These are phyloP conservation scores for Fusarium solani-melongenae DNA, from an alignment of 2,329 filamentous ascomycete genomes.

Conservation along the genomic window DNA sequence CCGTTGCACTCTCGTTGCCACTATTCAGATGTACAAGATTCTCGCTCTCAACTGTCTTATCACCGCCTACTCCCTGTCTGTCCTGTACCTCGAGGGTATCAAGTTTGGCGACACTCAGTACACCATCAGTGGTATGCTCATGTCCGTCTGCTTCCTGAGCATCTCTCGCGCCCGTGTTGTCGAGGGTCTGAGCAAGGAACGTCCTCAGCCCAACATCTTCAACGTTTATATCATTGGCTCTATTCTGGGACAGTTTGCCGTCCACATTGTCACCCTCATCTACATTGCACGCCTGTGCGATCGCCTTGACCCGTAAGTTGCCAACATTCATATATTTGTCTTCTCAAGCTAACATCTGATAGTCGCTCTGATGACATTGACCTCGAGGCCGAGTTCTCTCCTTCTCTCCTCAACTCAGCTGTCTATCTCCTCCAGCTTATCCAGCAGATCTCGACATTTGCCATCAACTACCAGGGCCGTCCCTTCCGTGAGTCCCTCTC, in stretches of 20 bases:
- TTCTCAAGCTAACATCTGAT: conserved; percentile 39
- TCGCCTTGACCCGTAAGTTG: conserved; percentile 82
- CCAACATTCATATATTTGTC: accelerated
- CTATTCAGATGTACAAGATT: conserved; percentile 99
- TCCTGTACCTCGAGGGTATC: conserved; percentile 97
- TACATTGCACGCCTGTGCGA: conserved; percentile 94
- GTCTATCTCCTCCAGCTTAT: conserved; percentile 98
- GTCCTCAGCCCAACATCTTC: conserved; percentile 98
- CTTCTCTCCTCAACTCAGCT: conserved; percentile 94
- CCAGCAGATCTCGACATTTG: conserved; percentile 98
- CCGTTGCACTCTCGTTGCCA: conserved; percentile 95
- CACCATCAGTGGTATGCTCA: conserved; percentile 98
- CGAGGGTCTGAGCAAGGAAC: conserved; percentile 94
- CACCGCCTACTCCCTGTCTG: conserved; percentile 95
- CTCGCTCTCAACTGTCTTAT: conserved; percentile 97
- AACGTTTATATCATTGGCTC: conserved; percentile 99
- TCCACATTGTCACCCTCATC: conserved; percentile 93
- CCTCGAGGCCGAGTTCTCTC: conserved; percentile 92
- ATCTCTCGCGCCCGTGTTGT: conserved; percentile 98
- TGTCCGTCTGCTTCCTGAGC: conserved; percentile 99
- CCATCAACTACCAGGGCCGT: conserved; percentile 98
- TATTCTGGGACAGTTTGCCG: conserved; percentile 94
- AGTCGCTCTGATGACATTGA: conserved; percentile 74
- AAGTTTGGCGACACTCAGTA: conserved; percentile 99
- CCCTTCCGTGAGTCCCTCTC: conserved; percentile 96